Base-by-base conservation (phyloP, 352 stramenopile species). In the Globisporangium cystogenes region DNA sequence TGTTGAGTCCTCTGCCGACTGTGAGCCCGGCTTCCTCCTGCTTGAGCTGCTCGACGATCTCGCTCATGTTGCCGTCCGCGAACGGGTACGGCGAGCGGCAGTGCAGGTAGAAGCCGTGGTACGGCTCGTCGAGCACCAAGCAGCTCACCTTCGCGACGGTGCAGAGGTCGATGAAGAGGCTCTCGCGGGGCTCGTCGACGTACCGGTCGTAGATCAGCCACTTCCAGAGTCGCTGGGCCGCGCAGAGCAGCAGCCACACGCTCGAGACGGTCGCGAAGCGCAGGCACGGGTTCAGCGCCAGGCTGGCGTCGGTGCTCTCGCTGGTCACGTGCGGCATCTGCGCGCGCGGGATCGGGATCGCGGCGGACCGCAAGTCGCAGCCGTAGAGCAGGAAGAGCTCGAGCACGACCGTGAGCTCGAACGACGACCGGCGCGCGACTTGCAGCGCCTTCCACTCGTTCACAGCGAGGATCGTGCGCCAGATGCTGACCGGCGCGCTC, bases 41-140 rank as follows among this genome's bases (percentile, higher is more conserved):
- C 41, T 90, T 80, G 7, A 98, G 85, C 45, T 96, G 90, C 16
- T 90, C 72, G 20, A 95, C 73, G 20, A 98, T 73, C 51, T 97
- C 82, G n/a, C 76, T 64, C 90, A 98, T 98, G 49, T 70, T 92
- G 1, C 84, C 86, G 59, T 98, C 95, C 15, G 93, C 93, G 58
- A 90, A 93, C 58, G 88, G 80, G 62, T 98, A 95, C 4, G 93
- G 88, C 14, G 92, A 97, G 40, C 87, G 82, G 45, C 95, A 97
- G 59, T 98, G 94, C 4, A 98, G 67, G 64, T 98, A 98, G 62
- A 91, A 98, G 1, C 91, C 93, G 57, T 98, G 90, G 55, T 97
- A 97, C 26, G 75, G 64, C 45, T 98, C 90, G 46, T 96, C 85
- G 20, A 98, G 64, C 26, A 98, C 72, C 20, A 98, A 70, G 37